phyloP scores from a whole-genome alignment of 1,139 yeast genomes.

The Blastobotrys capitulatus region DNA sequence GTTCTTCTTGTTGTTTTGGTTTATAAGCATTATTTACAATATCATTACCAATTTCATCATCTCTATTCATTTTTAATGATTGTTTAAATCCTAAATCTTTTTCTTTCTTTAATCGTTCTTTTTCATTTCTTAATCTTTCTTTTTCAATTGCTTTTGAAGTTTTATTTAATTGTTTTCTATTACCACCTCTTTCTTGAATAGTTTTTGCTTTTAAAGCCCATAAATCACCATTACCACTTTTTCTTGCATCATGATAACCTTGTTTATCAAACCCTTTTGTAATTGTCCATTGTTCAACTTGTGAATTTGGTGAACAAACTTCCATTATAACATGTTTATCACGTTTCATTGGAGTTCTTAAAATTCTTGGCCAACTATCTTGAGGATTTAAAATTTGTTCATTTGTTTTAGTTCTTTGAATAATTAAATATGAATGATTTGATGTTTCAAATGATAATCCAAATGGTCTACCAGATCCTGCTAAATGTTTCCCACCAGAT shows the following conservation, averaged over 20 bases:
- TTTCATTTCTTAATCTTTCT: conserved; percentile 2
- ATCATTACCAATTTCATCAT: conserved; percentile 1
- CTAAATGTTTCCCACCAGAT: conserved; percentile 38
- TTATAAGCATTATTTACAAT: conserved; percentile 3
- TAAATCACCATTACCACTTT: conserved; percentile 75
- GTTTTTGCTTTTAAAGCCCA: conserved; percentile 83
- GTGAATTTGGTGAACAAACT: conserved; percentile 69
- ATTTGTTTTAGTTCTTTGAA: conserved; percentile 45
- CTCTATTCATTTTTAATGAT: background rate
- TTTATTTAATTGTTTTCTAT: conserved; percentile 21
- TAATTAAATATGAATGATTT: conserved; percentile 69
- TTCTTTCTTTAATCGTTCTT: no score
- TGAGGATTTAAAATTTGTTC: conserved; percentile 8
- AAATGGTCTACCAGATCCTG: conserved; percentile 70
- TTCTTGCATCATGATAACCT: conserved; percentile 85
- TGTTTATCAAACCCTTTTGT: conserved; percentile 74
- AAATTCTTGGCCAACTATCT: conserved; percentile 48
- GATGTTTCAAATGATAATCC: conserved; percentile 71
- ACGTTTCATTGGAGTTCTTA: conserved; percentile 66
- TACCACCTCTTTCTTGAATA: conserved; percentile 25
- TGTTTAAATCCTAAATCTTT: background rate
- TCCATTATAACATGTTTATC: conserved; percentile 80
- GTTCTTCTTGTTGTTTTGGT: background rate
- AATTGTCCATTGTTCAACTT: conserved; percentile 79
- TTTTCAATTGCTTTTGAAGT: conserved; percentile 9